phyloP scores from a whole-genome alignment of 2,329 filamentous ascomycete species.

The Fusarium sp. region DNA sequence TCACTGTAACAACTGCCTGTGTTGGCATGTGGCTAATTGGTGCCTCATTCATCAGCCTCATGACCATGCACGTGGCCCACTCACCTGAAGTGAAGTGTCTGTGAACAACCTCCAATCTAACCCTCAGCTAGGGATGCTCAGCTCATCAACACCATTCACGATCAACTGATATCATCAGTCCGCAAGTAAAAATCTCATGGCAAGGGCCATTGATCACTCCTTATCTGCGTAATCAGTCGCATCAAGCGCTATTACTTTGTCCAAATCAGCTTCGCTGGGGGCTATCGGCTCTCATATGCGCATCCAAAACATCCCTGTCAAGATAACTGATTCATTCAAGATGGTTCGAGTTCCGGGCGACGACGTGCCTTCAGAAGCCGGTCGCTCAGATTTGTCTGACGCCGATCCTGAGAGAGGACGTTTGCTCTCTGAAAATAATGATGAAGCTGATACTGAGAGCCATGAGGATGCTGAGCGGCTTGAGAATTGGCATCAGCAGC shows the following conservation, averaged over 20 bases:
- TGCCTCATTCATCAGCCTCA: constrained; percentile 28
- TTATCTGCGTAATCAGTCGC: neutral
- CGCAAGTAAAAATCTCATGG: constrained; percentile 5
- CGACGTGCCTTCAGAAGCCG: constrained; percentile 28
- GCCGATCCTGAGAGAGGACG: constrained; percentile 28
- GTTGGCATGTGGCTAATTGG: constrained; percentile 17
- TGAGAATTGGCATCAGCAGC: constrained; percentile 36
- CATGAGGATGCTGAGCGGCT: constrained; percentile 35
- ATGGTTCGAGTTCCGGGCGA: constrained; percentile 36
- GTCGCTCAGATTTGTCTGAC: constrained; percentile 27
- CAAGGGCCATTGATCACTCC: neutral
- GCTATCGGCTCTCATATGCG: constrained; percentile 18
- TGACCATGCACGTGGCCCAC: constrained; percentile 37
- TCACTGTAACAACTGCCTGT: neutral
- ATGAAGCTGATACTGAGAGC: constrained; percentile 21
- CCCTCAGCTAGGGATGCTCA: constrained; percentile 33
- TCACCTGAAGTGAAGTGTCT: constrained; percentile 15
- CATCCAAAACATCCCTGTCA: constrained; percentile 25
- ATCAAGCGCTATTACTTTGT: neutral
- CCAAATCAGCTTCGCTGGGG: neutral
- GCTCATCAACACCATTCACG: constrained; percentile 2
- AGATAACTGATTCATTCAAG: constrained; percentile 26
- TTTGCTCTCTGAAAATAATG: constrained; percentile 27
- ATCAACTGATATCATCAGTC: constrained; percentile 2
- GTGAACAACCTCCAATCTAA: constrained; percentile 21